Evolutionary conservation across 768 basidiomycete species (phyloP), one percentile per base, ranked within the genome.

Genomic region (Pisolithus sp.): DNA sequence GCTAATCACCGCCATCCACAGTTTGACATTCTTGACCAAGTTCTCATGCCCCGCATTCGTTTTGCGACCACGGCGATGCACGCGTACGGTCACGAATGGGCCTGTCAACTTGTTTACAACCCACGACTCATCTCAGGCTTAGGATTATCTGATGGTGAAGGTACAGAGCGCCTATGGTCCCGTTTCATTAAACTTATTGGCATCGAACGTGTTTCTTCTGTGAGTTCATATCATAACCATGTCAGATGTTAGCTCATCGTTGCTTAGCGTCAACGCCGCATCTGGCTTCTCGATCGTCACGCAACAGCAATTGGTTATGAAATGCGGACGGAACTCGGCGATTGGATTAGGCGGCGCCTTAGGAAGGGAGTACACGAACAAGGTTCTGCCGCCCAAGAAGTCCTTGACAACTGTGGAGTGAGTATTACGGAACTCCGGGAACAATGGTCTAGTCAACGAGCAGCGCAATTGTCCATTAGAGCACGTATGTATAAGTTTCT

Each of bases 1-100:
- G 12, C 10, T 13, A 1, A 12, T 3, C 10, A 13, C 31, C 23
- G 23, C 7, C 9, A 21, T 42, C 21, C 7, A 18, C 9, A 42
- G 41, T 42, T 23, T 20, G 23, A 42, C 5, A 42, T 42, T 12
- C 9, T 42, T 20, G 18, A 42, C 41, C 7, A 10, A 42, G 39
- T 17, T n/a, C 23, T 42, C 41, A 23, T n/a, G 42, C 62, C 64
- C 2, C 58, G 68, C 0, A 7, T 74, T 5, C 17, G 38, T 0
- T 71, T 70, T 41, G 64, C 62, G 0, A 70, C 69, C 0, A 67
- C 65, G 6, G 71, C 67, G 0, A 68, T 75, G 66, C 73, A 76
- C 52, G 69, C 70, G 0, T 73, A 71, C 47, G 67, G 65, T 13
- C 72, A 73, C 47, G 62, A 70, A 42, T 73, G 68, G 71, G 53